Evolutionary conservation across 2,329 filamentous ascomycete species (phyloP), one percentile per base, ranked within the genome.

Genomic region (Talaromyces piceae): DNA sequence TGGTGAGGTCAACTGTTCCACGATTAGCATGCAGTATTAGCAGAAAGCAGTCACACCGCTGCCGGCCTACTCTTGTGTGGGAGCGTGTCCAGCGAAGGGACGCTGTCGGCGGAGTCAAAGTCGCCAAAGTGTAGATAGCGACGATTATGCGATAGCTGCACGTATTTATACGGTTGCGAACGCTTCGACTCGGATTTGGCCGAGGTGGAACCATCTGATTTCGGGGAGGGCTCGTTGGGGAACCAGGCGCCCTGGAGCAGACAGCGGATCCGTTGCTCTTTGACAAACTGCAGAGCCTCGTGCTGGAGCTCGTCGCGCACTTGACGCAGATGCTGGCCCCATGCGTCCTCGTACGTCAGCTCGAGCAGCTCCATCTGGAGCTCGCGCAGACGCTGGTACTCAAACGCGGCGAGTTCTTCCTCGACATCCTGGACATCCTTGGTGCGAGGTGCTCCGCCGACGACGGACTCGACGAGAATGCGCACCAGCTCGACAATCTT

Each of bases 291-390:
- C 49, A 96, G 73, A 9, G 91, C 90, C 68, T 98, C 93, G 61
- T 91, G 84, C 59, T 88, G 87, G 41, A 97, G 77, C 67, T 95
- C 89, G 50, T 96, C 89, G 28, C 90, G 86, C n/a, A 95, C 88
- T 69, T 93, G 88, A 57, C 81, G 81, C 25, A 98, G 77, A 69
- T 97, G 90, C 56, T 87, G 82, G 11, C 91, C 91, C 93, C 93
- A 98, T 45, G 87, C 87, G 65, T 94, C 88, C 66, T 97, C 91
- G 63, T 97, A 97, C 0, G 89, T 88, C 57, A 93, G 75, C 65
- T 95, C 88, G 4, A 97, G 75, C 9, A 96, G 77, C 59, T 94
- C 87, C 90, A 97, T 96, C 69, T 98, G 93, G 50, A 95, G 75
- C 63, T 90, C 84, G 47, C 93, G 82, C 50, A 97, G 75, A 33